Conservation (phyloP, 345 rosid genomes). For the Cochlearia excelsa region DNA sequence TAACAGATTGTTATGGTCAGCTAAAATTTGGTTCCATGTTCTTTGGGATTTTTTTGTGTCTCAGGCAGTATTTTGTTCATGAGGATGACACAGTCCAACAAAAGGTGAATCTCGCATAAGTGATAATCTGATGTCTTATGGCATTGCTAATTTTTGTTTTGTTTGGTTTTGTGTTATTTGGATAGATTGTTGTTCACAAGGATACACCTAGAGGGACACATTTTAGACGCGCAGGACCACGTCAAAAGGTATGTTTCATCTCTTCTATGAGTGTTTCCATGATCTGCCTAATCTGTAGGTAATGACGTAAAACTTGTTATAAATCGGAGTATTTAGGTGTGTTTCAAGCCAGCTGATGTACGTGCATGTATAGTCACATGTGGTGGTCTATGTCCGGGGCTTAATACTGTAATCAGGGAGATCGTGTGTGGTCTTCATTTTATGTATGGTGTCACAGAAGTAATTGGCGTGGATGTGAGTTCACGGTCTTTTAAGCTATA, state of each 20-base stretch:
- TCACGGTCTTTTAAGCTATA: conserved; percentile 6
- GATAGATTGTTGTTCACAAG: conserved; percentile 81
- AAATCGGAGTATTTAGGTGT: conserved; percentile 48
- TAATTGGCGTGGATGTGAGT: conserved; percentile 80
- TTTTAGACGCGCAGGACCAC: conserved; percentile 94
- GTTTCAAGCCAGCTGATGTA: conserved; percentile 70
- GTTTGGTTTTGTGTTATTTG: background rate
- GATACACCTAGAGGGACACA: conserved; percentile 76
- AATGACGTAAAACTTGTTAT: conserved; percentile 2
- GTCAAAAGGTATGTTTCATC: conserved; percentile 63
- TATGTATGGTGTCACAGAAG: conserved; percentile 77
- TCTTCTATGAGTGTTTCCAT: background rate
- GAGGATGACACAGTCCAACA: conserved; percentile 69
- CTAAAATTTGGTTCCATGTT: conserved; percentile 2
- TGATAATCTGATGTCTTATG: background rate
- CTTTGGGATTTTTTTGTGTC: conserved; percentile 23
- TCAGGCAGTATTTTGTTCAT: conserved; percentile 85
- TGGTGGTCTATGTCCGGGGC: conserved; percentile 94
- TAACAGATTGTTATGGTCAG: background rate
- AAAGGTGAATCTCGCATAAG: conserved; percentile 44
- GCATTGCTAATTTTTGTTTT: background rate
- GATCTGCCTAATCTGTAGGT: background rate
- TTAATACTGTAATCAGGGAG: conserved; percentile 95
- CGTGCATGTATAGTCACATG: conserved; percentile 90
- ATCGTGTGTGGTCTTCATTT: conserved; percentile 69